Conservation (phyloP, 2,329 filamentous ascomycete species). For the Pleomassaria siparia region DNA sequence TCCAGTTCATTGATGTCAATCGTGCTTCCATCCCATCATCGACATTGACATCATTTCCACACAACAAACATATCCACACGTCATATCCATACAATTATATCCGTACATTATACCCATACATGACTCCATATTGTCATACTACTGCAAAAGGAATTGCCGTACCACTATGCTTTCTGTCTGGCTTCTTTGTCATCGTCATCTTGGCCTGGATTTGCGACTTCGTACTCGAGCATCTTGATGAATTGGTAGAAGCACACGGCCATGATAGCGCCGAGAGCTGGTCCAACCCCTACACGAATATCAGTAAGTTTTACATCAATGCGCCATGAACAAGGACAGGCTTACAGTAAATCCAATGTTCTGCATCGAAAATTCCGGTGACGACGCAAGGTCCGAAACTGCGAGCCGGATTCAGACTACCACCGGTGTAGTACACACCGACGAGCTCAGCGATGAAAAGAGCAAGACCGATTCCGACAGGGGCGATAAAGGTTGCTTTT, state of each 20-base stretch:
- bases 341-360: constrained; percentile 54
- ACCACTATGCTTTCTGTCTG: constrained; percentile 4
- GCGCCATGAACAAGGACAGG: neutral
- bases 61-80: too few species aligned
- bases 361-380: constrained; percentile 42
- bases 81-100: too few species aligned
- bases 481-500: constrained; percentile 65
- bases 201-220: constrained; percentile 41
- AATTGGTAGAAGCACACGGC: constrained; percentile 54
- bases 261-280: constrained; percentile 45
- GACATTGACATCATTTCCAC: too few species aligned
- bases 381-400: constrained; percentile 50
- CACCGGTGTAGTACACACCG: constrained; percentile 52
- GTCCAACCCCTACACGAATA: constrained; percentile 42
- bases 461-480: constrained; percentile 70
- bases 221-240: constrained; percentile 47
- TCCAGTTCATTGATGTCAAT: too few species aligned
- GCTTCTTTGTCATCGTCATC: constrained; percentile 33
- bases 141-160: too few species aligned
- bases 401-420: constrained; percentile 50
- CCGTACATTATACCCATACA: too few species aligned
- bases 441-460: constrained; percentile 64
- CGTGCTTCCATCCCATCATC: too few species aligned
- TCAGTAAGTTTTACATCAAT: neutral
- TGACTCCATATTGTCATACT: too few species aligned